phyloP scores from a whole-genome alignment of 495 filamentous ascomycete species.

The Penicillium silybi region DNA sequence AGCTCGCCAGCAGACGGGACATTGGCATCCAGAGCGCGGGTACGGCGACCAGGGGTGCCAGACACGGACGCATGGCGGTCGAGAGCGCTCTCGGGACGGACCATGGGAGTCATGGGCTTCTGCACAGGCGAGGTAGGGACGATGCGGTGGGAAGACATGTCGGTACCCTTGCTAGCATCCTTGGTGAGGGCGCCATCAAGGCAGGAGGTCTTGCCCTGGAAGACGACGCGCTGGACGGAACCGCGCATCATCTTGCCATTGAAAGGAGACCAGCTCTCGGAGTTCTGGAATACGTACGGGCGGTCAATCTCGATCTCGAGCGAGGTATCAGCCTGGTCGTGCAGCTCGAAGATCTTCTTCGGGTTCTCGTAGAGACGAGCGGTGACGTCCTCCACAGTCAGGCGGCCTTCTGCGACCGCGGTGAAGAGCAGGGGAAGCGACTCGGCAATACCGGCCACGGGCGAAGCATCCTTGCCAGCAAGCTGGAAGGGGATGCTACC shows the following conservation, averaged over 20 bases:
- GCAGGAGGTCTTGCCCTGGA: constrained; percentile 71
- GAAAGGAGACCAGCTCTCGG: constrained; percentile 69
- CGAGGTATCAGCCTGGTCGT: constrained; percentile 71
- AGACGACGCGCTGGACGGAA: constrained; percentile 72
- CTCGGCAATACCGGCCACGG: constrained; percentile 68
- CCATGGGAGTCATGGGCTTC: constrained; percentile 46
- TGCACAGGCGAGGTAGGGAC: constrained; percentile 53
- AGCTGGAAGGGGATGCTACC: constrained; percentile 81
- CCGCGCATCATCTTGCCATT: constrained; percentile 67
- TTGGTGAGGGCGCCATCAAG: constrained; percentile 64
- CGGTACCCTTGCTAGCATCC: constrained; percentile 58
- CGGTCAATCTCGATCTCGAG: constrained; percentile 74
- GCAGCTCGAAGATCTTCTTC: constrained; percentile 81
- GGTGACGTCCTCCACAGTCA: constrained; percentile 72
- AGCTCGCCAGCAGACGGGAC: constrained; percentile 46
- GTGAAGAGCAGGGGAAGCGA: constrained; percentile 74
- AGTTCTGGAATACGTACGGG: constrained; percentile 55
- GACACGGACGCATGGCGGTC: constrained; percentile 42
- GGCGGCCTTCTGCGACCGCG: constrained; percentile 68
- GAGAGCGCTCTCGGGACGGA: constrained; percentile 44
- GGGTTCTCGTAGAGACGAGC: constrained; percentile 73
- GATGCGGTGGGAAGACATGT: constrained; percentile 71
- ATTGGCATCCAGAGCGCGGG: constrained; percentile 24
- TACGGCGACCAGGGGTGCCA: constrained; percentile 37
- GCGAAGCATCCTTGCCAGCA: constrained; percentile 56